These are phyloP conservation scores for Verticillium zaregamsianum DNA, from an alignment of 2,329 filamentous ascomycete species.

Conservation along the genomic window DNA sequence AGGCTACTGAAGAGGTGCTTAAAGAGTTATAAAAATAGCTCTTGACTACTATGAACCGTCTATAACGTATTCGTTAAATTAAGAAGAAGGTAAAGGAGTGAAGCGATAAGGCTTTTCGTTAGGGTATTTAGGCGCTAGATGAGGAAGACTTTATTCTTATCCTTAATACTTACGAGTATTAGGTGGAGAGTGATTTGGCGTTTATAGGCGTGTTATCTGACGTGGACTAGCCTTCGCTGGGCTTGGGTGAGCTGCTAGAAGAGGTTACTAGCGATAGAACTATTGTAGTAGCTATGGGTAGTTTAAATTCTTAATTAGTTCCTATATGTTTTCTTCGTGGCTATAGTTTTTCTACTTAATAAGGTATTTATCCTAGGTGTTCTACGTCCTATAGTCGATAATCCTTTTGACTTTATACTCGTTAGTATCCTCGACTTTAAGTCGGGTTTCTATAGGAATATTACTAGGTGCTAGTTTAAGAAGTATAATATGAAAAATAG, in stretches of 20 bases:
- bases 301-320: background rate
- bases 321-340: too few relatives aligned
- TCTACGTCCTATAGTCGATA: background rate
- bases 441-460: background rate
- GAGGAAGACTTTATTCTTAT: slow-evolving; percentile 6
- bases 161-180: slow-evolving; percentile 3
- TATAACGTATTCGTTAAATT: background rate
- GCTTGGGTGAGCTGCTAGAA: background rate
- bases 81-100: background rate
- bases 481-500: background rate
- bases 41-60: too few relatives aligned
- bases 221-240: background rate
- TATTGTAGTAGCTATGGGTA: background rate
- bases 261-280: background rate
- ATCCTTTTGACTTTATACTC: background rate
- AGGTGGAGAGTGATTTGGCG: slow-evolving; percentile 1
- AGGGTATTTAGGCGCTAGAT: background rate
- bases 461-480: background rate
- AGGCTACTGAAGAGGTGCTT: too few relatives aligned
- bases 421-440: background rate
- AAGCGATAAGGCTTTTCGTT: background rate
- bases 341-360: background rate
- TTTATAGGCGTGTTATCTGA: background rate
- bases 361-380: background rate
- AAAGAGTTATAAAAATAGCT: too few relatives aligned